Evolutionary conservation across 2,329 filamentous ascomycete genomes (phyloP), one percentile per base, ranked within the genome.

Genomic region (Cladosporium sp.): DNA sequence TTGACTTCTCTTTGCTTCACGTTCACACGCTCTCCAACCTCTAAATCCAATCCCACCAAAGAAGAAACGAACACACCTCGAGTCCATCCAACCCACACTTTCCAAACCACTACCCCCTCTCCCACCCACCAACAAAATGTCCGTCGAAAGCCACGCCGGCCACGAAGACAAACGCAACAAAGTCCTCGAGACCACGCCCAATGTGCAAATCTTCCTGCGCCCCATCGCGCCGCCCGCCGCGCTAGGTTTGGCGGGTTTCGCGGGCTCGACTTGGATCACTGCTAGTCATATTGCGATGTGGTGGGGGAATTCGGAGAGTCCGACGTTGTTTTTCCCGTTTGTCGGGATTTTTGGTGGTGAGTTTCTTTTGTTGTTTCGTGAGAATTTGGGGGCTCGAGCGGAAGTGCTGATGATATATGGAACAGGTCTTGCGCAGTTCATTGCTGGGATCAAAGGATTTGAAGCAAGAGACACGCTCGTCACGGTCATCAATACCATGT

Each of bases 221-320:
- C 62, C 62, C 4, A 62, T 64, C 42, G 62, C 62, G n/a, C 57
- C 62, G 9, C 61, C 62, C 5, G 61, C 58, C 4, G 62, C 61
- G 1, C 48, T 63, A 3, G 62, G 61, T 7, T 54, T 64, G 3
- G 62, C 61, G 5, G 61, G 62, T 9, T 64, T 62, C 48, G 56
- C 62, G 3, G 55, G 61, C 43, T 58, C 57, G 19, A 64, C 62
- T 20, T 64, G 51, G 47, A 62, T 63, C 32, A 59, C 60, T 6
- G 45, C 57, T 16, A 54, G 54, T 32, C 58, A 55, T 52, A 57
- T 57, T 11, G 53, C 53, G 1, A 30, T 20, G 3, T 57, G 55
- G 53, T 62, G 56, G 57, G 60, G 58, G 29, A 57, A 50, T 13
- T 39, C 42, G 4, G 48, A 55, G 2, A 59, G 57, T 9, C 59